A percentile compares a stretch with the other conserved stretches of the same genome.
phyloP scores from a whole-genome alignment of 768 basidiomycete species.

The Boletus reticuloceps region DNA sequence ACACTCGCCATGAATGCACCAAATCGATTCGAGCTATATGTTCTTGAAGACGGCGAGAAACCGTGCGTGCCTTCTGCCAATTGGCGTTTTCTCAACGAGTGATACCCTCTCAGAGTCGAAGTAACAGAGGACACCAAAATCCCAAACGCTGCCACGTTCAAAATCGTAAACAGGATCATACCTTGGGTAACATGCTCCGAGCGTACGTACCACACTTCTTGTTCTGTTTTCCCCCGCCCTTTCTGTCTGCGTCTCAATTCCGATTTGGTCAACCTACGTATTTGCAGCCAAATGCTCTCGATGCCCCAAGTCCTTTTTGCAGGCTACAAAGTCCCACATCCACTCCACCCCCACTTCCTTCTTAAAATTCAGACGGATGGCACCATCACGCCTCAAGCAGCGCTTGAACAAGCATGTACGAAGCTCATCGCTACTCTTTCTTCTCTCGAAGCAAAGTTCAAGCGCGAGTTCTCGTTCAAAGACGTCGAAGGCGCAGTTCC shows the following conservation, averaged over 20 bases:
- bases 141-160: constrained; percentile 94
- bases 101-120: constrained; percentile 63
- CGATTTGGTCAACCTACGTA: constrained; percentile 4
- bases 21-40: constrained; percentile 86
- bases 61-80: constrained; percentile 56
- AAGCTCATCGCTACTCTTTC: constrained; percentile 73
- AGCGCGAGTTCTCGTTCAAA: constrained; percentile 78
- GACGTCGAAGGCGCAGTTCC: constrained; percentile 53
- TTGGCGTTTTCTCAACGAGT: background rate
- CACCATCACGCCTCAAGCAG: constrained; percentile 72
- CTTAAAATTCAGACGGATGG: constrained; percentile 97
- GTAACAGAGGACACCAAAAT: constrained; percentile 96
- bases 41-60: constrained; percentile 92
- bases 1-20: constrained; percentile 79
- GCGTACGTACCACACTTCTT: constrained; percentile 53
- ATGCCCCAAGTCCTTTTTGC: constrained; percentile 91
- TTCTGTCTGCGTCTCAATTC: background rate
- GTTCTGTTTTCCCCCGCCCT: background rate
- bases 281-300: constrained; percentile 77
- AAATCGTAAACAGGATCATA: constrained; percentile 96
- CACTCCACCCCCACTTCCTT: constrained; percentile 89
- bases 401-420: constrained; percentile 80
- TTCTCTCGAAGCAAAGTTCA: constrained; percentile 72
- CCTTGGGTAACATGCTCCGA: constrained; percentile 94
- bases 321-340: constrained; percentile 97